Conservation (phyloP, 495 filamentous ascomycete species). For the Penicillium atrosanguineum region DNA sequence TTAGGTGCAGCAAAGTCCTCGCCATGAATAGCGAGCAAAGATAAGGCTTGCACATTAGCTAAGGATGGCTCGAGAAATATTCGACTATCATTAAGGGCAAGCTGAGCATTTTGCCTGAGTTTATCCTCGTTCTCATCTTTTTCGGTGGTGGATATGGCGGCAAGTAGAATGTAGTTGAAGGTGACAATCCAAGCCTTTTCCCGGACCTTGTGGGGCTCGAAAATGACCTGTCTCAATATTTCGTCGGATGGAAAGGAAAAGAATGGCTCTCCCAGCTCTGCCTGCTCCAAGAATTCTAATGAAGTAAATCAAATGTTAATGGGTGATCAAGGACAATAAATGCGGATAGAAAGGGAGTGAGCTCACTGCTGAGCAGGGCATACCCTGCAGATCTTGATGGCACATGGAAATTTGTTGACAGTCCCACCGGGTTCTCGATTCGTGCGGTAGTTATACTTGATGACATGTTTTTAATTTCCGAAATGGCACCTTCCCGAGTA, state of each 20-base stretch:
- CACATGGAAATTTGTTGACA: background rate
- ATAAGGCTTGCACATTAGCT: constrained; percentile 21
- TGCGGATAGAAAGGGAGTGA: background rate
- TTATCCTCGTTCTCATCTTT: constrained; percentile 4
- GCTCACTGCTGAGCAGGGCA: constrained; percentile 8
- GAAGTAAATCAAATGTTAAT: background rate
- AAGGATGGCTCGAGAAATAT: constrained; percentile 23
- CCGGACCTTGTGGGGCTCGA: constrained; percentile 13
- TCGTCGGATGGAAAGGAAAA: constrained; percentile 15
- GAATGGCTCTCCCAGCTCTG: constrained; percentile 10
- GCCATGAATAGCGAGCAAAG: constrained; percentile 19
- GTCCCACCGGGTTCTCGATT: background rate
- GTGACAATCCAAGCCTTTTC: constrained; percentile 16
- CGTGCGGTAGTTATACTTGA: background rate
- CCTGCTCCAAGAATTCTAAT: constrained; percentile 6
- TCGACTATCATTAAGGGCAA: constrained; percentile 17
- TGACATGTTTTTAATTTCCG: constrained; percentile 11
- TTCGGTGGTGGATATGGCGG: constrained; percentile 1
- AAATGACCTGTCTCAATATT: constrained; percentile 7
- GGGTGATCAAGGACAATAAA: too few species aligned
- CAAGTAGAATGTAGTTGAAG: constrained; percentile 16
- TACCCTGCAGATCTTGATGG: constrained; percentile 9
- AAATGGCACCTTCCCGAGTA: constrained; percentile 3
- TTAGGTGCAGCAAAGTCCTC: constrained; percentile 28
- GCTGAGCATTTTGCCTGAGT: constrained; percentile 14